Base-by-base conservation (phyloP, 768 basidiomycete species). In the Chiua virens region DNA sequence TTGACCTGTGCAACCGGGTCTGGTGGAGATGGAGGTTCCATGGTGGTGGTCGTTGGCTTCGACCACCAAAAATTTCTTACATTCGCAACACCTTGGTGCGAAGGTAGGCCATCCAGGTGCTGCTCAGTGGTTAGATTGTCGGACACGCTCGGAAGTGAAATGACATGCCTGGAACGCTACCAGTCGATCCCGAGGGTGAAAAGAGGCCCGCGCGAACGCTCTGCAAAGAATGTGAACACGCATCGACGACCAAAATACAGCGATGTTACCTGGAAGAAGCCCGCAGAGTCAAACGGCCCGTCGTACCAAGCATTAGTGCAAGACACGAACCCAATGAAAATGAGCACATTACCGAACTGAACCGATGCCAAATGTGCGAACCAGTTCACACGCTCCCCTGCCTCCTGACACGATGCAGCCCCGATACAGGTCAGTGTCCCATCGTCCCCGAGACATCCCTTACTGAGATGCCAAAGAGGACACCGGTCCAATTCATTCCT, bases 401-500 rank as follows among this genome's bases (percentile, higher is more conserved):
- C 23, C 42, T 53, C 45, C 45, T 46, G 9, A 34, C 53, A 34
- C 36, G 36, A 67, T 54, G 45, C 62, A 34, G 17, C 34, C 49
- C 37, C 53, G 53, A 50, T 70, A 69, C 59, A 56, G 66, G 67
- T 70, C 43, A 39, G 64, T 50, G 8, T 8, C 42, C 1, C 8
- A 11, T 21, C 10, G n/a, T n/a, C n/a, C n/a, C n/a, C n/a, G n/a
- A n/a, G n/a, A n/a, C n/a, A n/a, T n/a, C n/a, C n/a, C n/a, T n/a
- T n/a, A n/a, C n/a, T n/a, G n/a, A n/a, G n/a, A 45, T 15, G 13
- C 8, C 39, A 77, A 47, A 79, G 77, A 51, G 76, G 78, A 0
- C 79, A 79, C 48, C 71, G 75, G 28, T 68, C 73, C 13, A 52
- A 75, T 42, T 85, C 83, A 1, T 85, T 82, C 56, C 60, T 73